Base-by-base conservation (phyloP, 1,284 basidiomycete genomes). In the Phellinidium pouzarii region DNA sequence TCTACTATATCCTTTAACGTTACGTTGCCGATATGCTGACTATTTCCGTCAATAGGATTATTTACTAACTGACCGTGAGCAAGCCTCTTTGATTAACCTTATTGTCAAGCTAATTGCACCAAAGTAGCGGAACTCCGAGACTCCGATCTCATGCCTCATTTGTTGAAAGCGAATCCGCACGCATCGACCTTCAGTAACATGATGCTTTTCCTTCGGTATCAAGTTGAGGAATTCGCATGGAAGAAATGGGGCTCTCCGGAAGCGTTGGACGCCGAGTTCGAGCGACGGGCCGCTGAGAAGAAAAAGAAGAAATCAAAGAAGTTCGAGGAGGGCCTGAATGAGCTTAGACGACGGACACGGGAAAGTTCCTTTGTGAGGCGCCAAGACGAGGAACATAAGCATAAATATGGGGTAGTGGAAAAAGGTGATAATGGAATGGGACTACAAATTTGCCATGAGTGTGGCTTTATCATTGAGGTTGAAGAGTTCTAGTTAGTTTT, bases 181-280 rank as follows among this genome's bases (percentile, higher is more conserved):
- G 91, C 92, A 59, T 91, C 93, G 20, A 96, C 93, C 0, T 99
- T 93, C 66, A 89, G 88, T 45, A 99, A 99, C 72, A 99, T 99
- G 96, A 99, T 99, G 96, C 78, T 99, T 22, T 99, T 93, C 70
- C 76, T 98, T 5, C 84, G 96, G 22, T 86, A 76, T 61, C 94
- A 97, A 69, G 94, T 99, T 2, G 96, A 99, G 67, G 87, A 86
- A 23, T 98, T 95, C 66, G 95, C 96, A 2, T 98, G 91, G 84
- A 85, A 88, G 61, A 99, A 98, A 70, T 99, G 96, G 96, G 94
- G 92, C 0, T 92, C 92, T 0, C 79, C 91, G 8, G 91, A 95
- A 64, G 92, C 84, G 1, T 69, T 99, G 37, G 96, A 99, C 62
- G 78, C 76, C 12, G 96, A 99, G 65, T 99, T 86, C 68, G 84